Conservation (phyloP, 139 green algal species). For the Coelastrella sp. region DNA sequence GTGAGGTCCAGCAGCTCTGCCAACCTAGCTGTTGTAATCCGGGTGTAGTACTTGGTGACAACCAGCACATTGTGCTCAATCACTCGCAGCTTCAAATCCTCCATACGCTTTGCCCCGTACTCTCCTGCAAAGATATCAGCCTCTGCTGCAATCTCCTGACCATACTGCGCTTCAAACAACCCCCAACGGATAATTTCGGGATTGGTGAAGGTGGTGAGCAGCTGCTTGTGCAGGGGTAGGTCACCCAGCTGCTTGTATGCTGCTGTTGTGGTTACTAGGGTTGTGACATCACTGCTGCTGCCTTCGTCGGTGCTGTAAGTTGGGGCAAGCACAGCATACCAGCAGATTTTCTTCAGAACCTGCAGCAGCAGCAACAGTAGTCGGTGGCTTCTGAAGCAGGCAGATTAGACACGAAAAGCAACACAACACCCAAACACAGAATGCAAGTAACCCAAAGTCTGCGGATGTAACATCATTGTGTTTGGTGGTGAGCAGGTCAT, state of each 20-base stretch:
- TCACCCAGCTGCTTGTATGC: constrained; percentile 74
- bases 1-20: constrained; percentile 89
- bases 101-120: constrained; percentile 57
- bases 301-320: constrained; percentile 74
- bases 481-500: no score
- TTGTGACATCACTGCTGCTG: constrained; percentile 85
- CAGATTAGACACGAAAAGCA: not conserved
- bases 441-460: not conserved
- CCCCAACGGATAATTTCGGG: constrained; percentile 86
- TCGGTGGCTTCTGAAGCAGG: not conserved
- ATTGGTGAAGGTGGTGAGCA: constrained; percentile 92
- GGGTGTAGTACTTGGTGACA: constrained; percentile 84
- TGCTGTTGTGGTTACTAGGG: constrained; percentile 81
- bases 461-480: no score
- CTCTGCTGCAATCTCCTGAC: constrained; percentile 33
- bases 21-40: constrained; percentile 84
- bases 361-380: not conserved
- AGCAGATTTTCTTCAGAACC: constrained; percentile 90
- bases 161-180: constrained; percentile 75
- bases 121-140: constrained; percentile 67
- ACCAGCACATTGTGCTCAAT: constrained; percentile 97
- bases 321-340: constrained; percentile 89
- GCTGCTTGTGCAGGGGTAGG: constrained; percentile 85
- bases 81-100: constrained; percentile 83
- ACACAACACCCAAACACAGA: not conserved